phyloP scores from a whole-genome alignment of 2,329 filamentous ascomycete species.

The Fusarium austroafricanum region DNA sequence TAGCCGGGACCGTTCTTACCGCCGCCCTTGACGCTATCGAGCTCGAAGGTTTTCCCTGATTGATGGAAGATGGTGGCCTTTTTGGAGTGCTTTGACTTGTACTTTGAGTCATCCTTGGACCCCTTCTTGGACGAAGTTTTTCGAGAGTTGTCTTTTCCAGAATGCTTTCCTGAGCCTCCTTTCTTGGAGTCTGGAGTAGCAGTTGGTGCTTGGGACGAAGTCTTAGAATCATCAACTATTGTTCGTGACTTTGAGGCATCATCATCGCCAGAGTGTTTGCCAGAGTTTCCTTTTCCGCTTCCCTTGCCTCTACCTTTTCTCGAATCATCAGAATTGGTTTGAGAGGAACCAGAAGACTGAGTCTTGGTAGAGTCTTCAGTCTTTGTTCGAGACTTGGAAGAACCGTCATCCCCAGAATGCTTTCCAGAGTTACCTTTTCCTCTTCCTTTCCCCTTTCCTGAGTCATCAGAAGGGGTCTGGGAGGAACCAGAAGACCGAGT shows the following conservation, averaged over 20 bases:
- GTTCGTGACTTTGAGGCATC: too few relatives aligned
- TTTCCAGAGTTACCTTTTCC: too few relatives aligned
- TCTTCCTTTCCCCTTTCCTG: too few relatives aligned
- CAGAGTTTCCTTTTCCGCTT: too few relatives aligned
- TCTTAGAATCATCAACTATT: too few relatives aligned
- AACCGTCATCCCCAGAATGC: too few relatives aligned
- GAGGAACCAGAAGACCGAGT: neutral
- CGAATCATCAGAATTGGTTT: too few relatives aligned
- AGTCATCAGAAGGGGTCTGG: too few relatives aligned
- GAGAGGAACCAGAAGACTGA: too few relatives aligned
- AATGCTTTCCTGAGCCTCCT: neutral
- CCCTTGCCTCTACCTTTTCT: too few relatives aligned
- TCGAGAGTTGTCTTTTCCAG: too few relatives aligned
- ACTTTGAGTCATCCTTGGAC: neutral
- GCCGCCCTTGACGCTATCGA: slow-evolving; percentile 9
- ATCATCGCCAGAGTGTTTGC: too few relatives aligned
- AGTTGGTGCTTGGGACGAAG: neutral
- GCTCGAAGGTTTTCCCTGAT: slow-evolving; percentile 14
- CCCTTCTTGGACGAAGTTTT: neutral
- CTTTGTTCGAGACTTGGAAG: neutral
- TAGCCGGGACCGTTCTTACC: slow-evolving; percentile 14
- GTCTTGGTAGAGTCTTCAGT: neutral
- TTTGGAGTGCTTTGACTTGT: neutral
- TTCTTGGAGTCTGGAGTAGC: neutral
- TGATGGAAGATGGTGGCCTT: neutral